A percentile compares a stretch with the other conserved stretches of the same genome.
phyloP scores from a whole-genome alignment of 345 rosid genomes.

The Heritiera littoralis region DNA sequence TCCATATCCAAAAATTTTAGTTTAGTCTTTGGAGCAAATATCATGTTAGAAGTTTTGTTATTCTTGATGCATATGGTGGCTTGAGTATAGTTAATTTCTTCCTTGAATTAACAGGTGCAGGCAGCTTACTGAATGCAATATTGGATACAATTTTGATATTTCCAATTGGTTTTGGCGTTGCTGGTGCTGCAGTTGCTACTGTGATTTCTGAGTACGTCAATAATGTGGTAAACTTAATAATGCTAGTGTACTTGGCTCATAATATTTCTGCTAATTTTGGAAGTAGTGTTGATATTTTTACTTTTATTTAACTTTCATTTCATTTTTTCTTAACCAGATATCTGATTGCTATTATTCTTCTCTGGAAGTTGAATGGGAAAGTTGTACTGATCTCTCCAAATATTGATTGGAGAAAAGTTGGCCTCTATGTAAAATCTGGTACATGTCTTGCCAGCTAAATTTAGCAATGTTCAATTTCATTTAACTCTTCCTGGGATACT shows the following conservation, averaged over 20 bases:
- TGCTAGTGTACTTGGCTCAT: conserved; percentile 22
- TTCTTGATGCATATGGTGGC: neutral
- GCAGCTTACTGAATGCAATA: conserved; percentile 72
- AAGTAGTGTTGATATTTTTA: neutral
- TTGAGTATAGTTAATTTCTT: conserved; percentile 3
- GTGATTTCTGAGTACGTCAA: conserved; percentile 96
- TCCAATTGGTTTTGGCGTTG: conserved; percentile 65
- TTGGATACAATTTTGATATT: conserved; percentile 78
- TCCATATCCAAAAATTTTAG: neutral
- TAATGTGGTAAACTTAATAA: conserved; percentile 57
- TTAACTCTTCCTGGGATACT: neutral
- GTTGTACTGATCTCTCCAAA: conserved; percentile 68
- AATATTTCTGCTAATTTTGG: conserved; percentile 10
- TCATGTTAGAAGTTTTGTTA: neutral
- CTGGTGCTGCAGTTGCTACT: conserved; percentile 87
- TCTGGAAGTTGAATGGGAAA: conserved; percentile 76
- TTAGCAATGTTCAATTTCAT: neutral
- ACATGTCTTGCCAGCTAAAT: conserved; percentile 14
- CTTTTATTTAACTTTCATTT: conserved; percentile 14
- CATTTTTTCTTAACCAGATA: conserved; percentile 47
- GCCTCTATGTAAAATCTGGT: conserved; percentile 82
- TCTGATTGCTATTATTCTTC: conserved; percentile 77
- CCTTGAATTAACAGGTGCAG: conserved; percentile 63
- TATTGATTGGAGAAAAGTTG: conserved; percentile 56
- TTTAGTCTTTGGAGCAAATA: neutral